phyloP scores from a whole-genome alignment of 1,139 yeast species.

The Yamadazyma diospyri region DNA sequence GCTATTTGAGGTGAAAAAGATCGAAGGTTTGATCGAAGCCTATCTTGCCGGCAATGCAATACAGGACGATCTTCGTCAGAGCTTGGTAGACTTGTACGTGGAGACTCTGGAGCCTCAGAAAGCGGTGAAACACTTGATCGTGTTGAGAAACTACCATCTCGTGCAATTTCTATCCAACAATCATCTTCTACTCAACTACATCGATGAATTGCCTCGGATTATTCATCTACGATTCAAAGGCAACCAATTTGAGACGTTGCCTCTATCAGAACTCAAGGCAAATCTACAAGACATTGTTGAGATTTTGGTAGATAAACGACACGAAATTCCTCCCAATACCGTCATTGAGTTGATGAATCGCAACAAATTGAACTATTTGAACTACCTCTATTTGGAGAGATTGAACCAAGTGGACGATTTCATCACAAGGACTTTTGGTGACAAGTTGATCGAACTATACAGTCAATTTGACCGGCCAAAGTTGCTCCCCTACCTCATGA shows the following conservation, averaged over 20 bases:
- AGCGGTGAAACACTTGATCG: constrained; percentile 63
- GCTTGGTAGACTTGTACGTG: constrained; percentile 56
- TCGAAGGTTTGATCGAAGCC: constrained; percentile 50
- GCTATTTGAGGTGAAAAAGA: constrained; percentile 45
- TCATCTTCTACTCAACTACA: constrained; percentile 56
- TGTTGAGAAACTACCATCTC: constrained; percentile 51
- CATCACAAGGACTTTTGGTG: constrained; percentile 55
- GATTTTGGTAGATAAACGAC: constrained; percentile 61
- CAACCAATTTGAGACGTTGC: constrained; percentile 29
- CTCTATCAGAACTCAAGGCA: constrained; percentile 40
- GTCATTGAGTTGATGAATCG: constrained; percentile 48
- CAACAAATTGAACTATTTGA: constrained; percentile 46
- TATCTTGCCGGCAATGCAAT: constrained; percentile 21
- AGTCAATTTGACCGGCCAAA: constrained; percentile 54
- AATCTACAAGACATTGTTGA: constrained; percentile 45
- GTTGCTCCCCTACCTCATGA: constrained; percentile 49
- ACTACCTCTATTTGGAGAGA: constrained; percentile 58
- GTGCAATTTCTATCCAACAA: constrained; percentile 55
- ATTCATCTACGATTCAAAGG: constrained; percentile 42
- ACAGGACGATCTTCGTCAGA: constrained; percentile 33
- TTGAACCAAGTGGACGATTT: constrained; percentile 53
- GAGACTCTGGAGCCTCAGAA: constrained; percentile 54
- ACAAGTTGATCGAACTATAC: constrained; percentile 61
- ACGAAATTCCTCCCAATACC: constrained; percentile 54
- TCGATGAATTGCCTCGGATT: constrained; percentile 49